Percentiles rank a stretch among this genome's conserved stretches.
Evolutionary conservation across 73 alveolate species (phyloP).

Genomic region (Effrenium voratum): DNA sequence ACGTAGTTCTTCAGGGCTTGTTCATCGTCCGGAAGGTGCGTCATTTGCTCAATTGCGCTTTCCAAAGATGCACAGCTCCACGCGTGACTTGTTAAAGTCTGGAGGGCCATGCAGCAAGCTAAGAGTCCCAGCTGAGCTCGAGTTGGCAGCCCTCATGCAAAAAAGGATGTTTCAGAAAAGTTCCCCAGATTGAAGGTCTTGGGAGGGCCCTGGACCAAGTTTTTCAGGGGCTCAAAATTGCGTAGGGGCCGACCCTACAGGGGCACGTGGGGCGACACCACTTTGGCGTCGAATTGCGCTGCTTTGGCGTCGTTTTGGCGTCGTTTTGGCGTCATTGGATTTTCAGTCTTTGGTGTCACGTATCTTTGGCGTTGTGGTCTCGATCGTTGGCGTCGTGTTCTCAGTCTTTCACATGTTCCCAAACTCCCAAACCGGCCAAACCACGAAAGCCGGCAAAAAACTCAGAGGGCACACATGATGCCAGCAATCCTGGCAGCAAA

Average conservation of each 20-base stretch:
- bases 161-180: no score
- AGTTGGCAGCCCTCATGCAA: neutral
- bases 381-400: constrained; percentile 4
- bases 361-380: neutral
- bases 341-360: constrained; percentile 22
- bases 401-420: no score
- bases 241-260: no score
- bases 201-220: no score
- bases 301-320: constrained; percentile 8
- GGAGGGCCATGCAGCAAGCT: neutral
- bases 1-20: neutral
- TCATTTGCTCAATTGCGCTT: neutral
- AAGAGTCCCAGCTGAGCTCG: neutral
- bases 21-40: neutral
- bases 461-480: no score
- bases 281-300: neutral
- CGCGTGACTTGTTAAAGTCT: neutral
- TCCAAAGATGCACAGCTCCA: constrained; percentile 11
- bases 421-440: no score
- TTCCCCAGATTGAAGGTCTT: no score
- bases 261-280: neutral
- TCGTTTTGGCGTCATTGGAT: neutral
- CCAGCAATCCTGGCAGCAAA: no score
- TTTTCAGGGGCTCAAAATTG: no score
- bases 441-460: no score